Percentiles rank a stretch among this genome's conserved stretches.
Conservation (phyloP, 176 grass and related monocot species). For the Cymbopogon citratus region DNA sequence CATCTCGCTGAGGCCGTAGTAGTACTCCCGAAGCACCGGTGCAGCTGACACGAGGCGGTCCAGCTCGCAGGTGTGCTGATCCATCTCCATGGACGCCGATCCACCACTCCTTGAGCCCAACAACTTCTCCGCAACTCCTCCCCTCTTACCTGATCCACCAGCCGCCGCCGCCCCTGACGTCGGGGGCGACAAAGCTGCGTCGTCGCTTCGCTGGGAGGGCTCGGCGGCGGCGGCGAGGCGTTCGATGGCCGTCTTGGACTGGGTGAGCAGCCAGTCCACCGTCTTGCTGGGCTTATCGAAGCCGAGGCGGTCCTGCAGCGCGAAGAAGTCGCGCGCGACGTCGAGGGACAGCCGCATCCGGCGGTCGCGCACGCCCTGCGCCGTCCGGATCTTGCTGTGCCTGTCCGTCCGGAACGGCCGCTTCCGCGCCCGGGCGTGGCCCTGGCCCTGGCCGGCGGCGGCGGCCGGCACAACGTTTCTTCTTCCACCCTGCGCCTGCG, state of each 20-base stretch:
- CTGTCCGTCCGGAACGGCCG: constrained; percentile 57
- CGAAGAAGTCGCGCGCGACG: constrained; percentile 77
- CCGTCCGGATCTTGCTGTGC: constrained; percentile 94
- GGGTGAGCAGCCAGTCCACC: constrained; percentile 82
- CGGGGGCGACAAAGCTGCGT: neutral
- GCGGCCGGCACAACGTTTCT: neutral
- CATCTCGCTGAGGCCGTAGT: constrained; percentile 49
- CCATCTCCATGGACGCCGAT: constrained; percentile 22
- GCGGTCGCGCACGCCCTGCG: constrained; percentile 75
- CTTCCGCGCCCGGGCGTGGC: constrained; percentile 38
- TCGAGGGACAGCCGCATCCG: constrained; percentile 84
- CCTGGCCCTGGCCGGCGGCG: constrained; percentile 3
- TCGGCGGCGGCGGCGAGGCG: constrained; percentile 21
- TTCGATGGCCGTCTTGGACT: constrained; percentile 74
- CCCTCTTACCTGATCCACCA: constrained; percentile 20
- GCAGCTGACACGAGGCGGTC: constrained; percentile 18
- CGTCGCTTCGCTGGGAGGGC: neutral
- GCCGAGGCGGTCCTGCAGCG: constrained; percentile 79
- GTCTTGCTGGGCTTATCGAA: constrained; percentile 97
- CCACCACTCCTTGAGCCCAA: constrained; percentile 30
- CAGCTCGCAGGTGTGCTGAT: constrained; percentile 15
- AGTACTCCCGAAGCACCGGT: constrained; percentile 33
- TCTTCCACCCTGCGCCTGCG: neutral
- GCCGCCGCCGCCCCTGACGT: neutral
- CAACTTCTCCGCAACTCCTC: constrained; percentile 16